Conservation (phyloP, 257 asterid genomes). For the Scutellaria baicalensis region DNA sequence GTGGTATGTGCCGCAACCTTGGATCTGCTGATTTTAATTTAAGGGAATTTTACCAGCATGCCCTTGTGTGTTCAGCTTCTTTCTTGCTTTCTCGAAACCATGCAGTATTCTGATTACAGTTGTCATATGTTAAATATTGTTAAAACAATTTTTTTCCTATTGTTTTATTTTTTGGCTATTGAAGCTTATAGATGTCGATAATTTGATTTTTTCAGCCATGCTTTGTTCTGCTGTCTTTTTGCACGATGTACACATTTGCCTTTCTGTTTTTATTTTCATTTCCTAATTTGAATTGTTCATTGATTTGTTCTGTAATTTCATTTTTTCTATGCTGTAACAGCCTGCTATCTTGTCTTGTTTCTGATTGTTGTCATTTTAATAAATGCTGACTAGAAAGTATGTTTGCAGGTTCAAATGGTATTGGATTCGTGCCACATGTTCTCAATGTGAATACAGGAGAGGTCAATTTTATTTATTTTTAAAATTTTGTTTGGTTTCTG, state of each 20-base stretch:
- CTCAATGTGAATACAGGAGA: slow-evolving; percentile 43
- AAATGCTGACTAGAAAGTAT: slow-evolving; percentile 7
- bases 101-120: not conserved
- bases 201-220: not conserved
- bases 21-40: slow-evolving; percentile 12
- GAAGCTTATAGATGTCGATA: not conserved
- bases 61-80: slow-evolving; percentile 11
- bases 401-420: slow-evolving; percentile 44
- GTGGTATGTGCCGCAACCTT: slow-evolving; percentile 13
- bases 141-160: not conserved
- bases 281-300: not conserved
- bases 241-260: not conserved
- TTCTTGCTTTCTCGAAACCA: not conserved
- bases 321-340: not conserved
- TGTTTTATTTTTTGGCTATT: not conserved
- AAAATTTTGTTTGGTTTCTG: not conserved
- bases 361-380: not conserved
- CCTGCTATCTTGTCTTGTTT: not conserved
- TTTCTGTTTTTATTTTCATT: not conserved
- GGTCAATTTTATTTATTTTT: slow-evolving; percentile 13
- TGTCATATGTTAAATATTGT: not conserved
- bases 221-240: not conserved
- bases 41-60: slow-evolving; percentile 14
- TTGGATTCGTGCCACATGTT: slow-evolving; percentile 37
- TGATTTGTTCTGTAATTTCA: not conserved